A percentile compares a stretch with the other conserved stretches of the same genome.
Conservation (phyloP, 2,329 filamentous ascomycete species). For the Calonectria multiphialidica region DNA sequence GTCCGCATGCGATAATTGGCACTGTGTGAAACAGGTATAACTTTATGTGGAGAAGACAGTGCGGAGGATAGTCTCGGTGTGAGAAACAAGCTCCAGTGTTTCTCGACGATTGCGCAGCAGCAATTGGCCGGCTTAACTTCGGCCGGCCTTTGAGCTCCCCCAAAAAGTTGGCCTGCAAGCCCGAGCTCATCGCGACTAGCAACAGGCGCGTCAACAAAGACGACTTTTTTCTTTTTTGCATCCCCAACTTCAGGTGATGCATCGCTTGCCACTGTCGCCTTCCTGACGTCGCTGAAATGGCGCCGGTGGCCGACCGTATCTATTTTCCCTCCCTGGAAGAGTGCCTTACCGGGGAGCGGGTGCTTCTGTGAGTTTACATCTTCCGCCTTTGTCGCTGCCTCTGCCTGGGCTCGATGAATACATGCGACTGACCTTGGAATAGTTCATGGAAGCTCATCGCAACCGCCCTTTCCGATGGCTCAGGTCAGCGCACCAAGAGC, state of each 20-base stretch:
- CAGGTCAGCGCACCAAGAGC: conserved; percentile 66
- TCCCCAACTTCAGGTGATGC: conserved; percentile 51
- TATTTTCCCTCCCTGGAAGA: conserved; percentile 90
- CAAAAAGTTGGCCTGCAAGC: conserved; percentile 45
- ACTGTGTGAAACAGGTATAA: background rate
- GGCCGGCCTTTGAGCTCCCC: conserved; percentile 41
- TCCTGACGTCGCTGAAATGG: conserved; percentile 74
- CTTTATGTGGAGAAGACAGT: conserved; percentile 27
- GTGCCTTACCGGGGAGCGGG: conserved; percentile 83
- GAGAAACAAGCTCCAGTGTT: conserved; percentile 1
- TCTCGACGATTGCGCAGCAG: conserved; percentile 18
- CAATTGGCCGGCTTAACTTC: conserved; percentile 42
- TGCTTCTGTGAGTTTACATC: conserved; percentile 76
- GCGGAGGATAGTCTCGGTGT: background rate
- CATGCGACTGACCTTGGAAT: conserved; percentile 37
- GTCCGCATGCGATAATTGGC: background rate
- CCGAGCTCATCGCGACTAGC: conserved; percentile 46
- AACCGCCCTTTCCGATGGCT: conserved; percentile 67
- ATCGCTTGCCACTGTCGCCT: conserved; percentile 51
- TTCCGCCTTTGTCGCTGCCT: conserved; percentile 21
- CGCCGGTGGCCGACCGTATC: conserved; percentile 74
- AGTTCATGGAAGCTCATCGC: conserved; percentile 74
- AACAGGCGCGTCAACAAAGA: conserved; percentile 50
- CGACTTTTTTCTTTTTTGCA: conserved; percentile 40
- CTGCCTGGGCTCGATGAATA: conserved; percentile 25